A percentile compares a stretch with the other conserved stretches of the same genome.
Evolutionary conservation across 805 yeast genomes (phyloP).

Genomic region (Lipomyces orientalis): DNA sequence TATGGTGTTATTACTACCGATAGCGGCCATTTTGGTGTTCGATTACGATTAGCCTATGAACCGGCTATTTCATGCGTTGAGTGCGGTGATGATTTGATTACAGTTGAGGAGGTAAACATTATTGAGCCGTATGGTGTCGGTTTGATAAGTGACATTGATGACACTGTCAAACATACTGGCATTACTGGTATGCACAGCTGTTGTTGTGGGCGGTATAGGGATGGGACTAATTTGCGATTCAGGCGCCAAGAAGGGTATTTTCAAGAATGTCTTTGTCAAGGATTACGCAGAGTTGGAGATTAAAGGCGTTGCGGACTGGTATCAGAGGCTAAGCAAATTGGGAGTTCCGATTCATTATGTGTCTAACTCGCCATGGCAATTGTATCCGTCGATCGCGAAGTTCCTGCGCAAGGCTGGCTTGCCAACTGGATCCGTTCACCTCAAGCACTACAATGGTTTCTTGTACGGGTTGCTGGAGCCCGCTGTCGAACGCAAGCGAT

Average conservation of each 20-base stretch:
- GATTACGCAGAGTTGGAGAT: conserved; percentile 71
- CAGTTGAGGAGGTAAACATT: conserved; percentile 55
- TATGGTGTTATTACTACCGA: conserved; percentile 59
- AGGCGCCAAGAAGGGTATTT: conserved; percentile 75
- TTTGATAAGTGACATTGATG: conserved; percentile 90
- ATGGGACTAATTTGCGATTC: neutral
- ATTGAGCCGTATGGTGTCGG: conserved; percentile 59
- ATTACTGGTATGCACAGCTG: conserved; percentile 63
- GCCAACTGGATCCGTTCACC: conserved; percentile 83
- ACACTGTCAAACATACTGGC: conserved; percentile 89
- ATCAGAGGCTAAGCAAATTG: conserved; percentile 54
- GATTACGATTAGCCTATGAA: conserved; percentile 59
- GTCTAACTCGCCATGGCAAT: conserved; percentile 94
- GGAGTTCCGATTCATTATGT: conserved; percentile 85
- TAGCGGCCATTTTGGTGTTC: conserved; percentile 67
- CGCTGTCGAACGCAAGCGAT: conserved; percentile 77
- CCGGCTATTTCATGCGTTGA: conserved; percentile 59
- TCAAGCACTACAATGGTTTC: conserved; percentile 85
- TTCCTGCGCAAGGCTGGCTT: conserved; percentile 62
- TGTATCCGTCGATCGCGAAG: conserved; percentile 64
- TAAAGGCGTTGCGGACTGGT: conserved; percentile 78
- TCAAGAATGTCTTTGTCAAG: conserved; percentile 75
- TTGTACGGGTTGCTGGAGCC: conserved; percentile 86
- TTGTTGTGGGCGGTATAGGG: neutral
- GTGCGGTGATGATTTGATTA: conserved; percentile 50